Conservation (phyloP, 352 stramenopile species). For the Phytophthora brassicae region DNA sequence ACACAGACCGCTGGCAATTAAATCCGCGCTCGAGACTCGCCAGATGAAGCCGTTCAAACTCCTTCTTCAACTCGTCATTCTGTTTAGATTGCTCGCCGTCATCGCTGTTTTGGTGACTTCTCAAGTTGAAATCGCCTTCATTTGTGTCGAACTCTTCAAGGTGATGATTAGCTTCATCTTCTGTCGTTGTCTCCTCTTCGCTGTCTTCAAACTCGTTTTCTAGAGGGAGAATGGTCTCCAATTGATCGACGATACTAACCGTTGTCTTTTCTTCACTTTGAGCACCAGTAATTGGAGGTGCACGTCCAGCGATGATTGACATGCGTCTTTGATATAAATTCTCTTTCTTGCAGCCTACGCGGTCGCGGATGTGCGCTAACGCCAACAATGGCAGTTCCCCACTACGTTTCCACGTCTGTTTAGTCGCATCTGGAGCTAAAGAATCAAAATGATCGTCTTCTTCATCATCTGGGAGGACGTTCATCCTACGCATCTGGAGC, state of each 20-base stretch:
- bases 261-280: background rate
- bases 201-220: conserved; percentile 17
- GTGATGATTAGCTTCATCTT: background rate
- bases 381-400: conserved; percentile 23
- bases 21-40: conserved; percentile 18
- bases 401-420: conserved; percentile 36
- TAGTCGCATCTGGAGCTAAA: conserved; percentile 21
- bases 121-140: background rate
- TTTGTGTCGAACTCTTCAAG: background rate
- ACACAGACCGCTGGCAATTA: background rate
- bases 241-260: background rate
- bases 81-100: background rate
- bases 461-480: background rate
- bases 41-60: conserved; percentile 19
- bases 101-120: background rate
- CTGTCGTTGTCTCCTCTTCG: background rate
- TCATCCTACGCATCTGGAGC: no score
- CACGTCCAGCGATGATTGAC: conserved; percentile 31
- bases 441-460: background rate
- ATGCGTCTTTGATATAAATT: conserved; percentile 15
- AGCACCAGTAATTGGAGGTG: background rate
- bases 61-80: conserved; percentile 17
- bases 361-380: conserved; percentile 31
- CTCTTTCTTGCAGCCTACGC: conserved; percentile 16
- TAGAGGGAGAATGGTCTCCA: conserved; percentile 7